Evolutionary conservation across 2,329 filamentous ascomycete genomes (phyloP).

Genomic region (Whalleya microplaca): DNA sequence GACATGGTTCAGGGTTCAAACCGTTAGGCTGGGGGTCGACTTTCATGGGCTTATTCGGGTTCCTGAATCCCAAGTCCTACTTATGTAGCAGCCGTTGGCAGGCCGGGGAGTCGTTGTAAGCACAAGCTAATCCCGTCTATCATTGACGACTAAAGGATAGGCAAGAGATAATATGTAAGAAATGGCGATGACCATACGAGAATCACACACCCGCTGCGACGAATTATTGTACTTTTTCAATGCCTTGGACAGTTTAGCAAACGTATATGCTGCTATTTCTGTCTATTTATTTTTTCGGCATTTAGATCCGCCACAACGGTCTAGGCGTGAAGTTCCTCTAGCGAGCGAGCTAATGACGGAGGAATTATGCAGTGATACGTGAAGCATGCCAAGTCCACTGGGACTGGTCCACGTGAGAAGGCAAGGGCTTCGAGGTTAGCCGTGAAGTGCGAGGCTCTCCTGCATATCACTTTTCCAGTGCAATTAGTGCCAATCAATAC

Average conservation of each 20-base stretch:
- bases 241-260: neutral
- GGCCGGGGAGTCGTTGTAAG: slow-evolving; percentile 18
- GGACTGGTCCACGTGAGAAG: slow-evolving; percentile 25
- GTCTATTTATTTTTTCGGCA: neutral
- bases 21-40: slow-evolving; percentile 20
- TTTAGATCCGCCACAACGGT: neutral
- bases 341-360: slow-evolving; percentile 6
- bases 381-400: slow-evolving; percentile 15
- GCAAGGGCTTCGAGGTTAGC: slow-evolving; percentile 9
- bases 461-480: slow-evolving; percentile 18
- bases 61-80: slow-evolving; percentile 24
- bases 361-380: slow-evolving; percentile 20
- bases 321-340: neutral
- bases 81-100: slow-evolving; percentile 3
- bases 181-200: neutral
- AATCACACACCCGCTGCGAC: neutral
- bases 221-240: neutral
- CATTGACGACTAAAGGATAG: slow-evolving; percentile 5
- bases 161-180: neutral
- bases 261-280: neutral
- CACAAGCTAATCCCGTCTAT: slow-evolving; percentile 10
- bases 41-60: slow-evolving; percentile 25
- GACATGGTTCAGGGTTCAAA: slow-evolving; percentile 28
- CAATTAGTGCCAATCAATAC: slow-evolving; percentile 11
- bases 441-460: slow-evolving; percentile 7